Base-by-base conservation (phyloP, 805 yeast genomes). In the Tetrapisispora phaffii region DNA sequence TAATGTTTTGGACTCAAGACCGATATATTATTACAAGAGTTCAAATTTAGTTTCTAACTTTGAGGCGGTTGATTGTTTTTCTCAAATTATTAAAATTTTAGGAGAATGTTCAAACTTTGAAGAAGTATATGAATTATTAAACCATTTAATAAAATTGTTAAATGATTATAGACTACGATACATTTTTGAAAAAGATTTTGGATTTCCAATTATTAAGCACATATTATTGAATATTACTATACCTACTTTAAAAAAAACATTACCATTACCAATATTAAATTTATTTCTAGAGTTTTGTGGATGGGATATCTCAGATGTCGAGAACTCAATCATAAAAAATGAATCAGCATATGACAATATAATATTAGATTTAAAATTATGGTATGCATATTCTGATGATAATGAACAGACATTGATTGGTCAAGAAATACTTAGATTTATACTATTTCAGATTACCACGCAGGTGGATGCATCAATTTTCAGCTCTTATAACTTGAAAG, bases 331-430 rank as follows among this genome's bases (percentile, higher is more conserved):
- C 2, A 67, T 86, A 1, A 63, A 67, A 7, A 79, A 83, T 51
- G 69, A 74, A 0, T 47, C 63, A 2, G 82, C 82, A 0, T 87
- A 82, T 55, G 70, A 76, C 31, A 62, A 69, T 1, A 58, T 86
- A 37, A 69, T 84, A 33, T 69, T 79, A 17, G 88, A 85, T 49
- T 71, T 82, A 49, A 82, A 78, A 44, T 65, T 77, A 19, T 81
- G 85, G 77, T 39, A 36, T 34, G 7, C 24, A 17, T 32, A 22
- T 21, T 15, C 35, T 20, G 21, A 22, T 37, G 2, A 23, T 42
- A 4, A 51, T 19, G 34, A 41, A n/a, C 33, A 23, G 3, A 31
- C 41, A 52, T 19, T 32, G 12, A 20, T 32, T 3, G 45, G 35
- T 31, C 23, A 64, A 2, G 79, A 75, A 34, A 68, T 79, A 0